A percentile compares a stretch with the other conserved stretches of the same genome.
Conservation (phyloP, 805 yeast genomes). For the Candida ipomoeae region DNA sequence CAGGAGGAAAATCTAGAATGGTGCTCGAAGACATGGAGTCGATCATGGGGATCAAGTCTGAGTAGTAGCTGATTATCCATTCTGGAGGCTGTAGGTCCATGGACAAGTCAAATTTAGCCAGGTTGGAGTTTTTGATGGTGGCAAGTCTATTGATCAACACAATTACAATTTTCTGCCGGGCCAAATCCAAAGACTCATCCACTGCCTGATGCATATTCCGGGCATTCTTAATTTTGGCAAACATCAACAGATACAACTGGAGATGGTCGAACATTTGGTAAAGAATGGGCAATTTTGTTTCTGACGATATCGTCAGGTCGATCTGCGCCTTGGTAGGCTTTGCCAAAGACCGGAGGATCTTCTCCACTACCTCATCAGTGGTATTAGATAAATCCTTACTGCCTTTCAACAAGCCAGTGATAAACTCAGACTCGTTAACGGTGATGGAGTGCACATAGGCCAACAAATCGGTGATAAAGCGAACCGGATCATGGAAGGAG, state of each 20-base stretch:
- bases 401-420: slow-evolving; percentile 52
- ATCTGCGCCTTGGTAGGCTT: slow-evolving; percentile 59
- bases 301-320: slow-evolving; percentile 66
- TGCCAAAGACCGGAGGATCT: slow-evolving; percentile 50
- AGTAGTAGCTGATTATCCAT: slow-evolving; percentile 67
- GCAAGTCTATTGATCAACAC: slow-evolving; percentile 28
- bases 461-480: slow-evolving; percentile 81
- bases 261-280: slow-evolving; percentile 60
- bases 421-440: slow-evolving; percentile 80
- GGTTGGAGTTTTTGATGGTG: slow-evolving; percentile 32
- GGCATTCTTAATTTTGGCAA: slow-evolving; percentile 35
- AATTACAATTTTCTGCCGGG: slow-evolving; percentile 25
- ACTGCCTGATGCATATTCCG: slow-evolving; percentile 23
- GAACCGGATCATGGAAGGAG: slow-evolving; percentile 72
- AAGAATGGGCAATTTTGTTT: slow-evolving; percentile 51
- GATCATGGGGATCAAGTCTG: slow-evolving; percentile 56
- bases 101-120: slow-evolving; percentile 38
- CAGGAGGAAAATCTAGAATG: slow-evolving; percentile 39
- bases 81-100: slow-evolving; percentile 77
- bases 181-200: slow-evolving; percentile 20
- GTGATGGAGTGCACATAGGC: slow-evolving; percentile 85
- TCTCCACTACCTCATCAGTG: slow-evolving; percentile 39
- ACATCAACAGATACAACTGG: slow-evolving; percentile 68
- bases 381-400: slow-evolving; percentile 26
- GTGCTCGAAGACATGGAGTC: slow-evolving; percentile 34